These are phyloP conservation scores for Aspergillus fischeri DNA, from an alignment of 2,329 filamentous ascomycete genomes.

Conservation along the genomic window DNA sequence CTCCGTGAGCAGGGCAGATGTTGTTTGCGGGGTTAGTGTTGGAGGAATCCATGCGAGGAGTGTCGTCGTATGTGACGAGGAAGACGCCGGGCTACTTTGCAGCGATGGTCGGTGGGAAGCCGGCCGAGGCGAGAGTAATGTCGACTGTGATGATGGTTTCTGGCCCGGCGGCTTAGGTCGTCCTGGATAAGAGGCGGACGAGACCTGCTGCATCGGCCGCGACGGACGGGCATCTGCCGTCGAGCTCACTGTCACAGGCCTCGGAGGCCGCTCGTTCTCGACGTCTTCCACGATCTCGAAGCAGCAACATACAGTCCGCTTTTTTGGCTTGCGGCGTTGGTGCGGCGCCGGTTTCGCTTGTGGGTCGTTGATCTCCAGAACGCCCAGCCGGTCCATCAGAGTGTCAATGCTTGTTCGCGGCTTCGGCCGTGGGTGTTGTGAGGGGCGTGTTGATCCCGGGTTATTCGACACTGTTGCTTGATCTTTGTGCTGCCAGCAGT, in stretches of 20 bases:
- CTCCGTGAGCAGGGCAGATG: slow-evolving; percentile 70
- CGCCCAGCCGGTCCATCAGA: slow-evolving; percentile 71
- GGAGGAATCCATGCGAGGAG: slow-evolving; percentile 67
- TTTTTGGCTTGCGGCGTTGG: slow-evolving; percentile 8
- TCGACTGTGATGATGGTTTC: neutral
- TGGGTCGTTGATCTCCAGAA: slow-evolving; percentile 59
- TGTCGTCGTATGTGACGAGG: slow-evolving; percentile 38
- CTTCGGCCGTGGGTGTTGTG: slow-evolving; percentile 45
- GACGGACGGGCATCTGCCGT: slow-evolving; percentile 11
- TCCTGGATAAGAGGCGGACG: neutral
- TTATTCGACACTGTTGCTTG: slow-evolving; percentile 55
- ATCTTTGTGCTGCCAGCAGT: slow-evolving; percentile 94
- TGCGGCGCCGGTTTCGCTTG: slow-evolving; percentile 8
- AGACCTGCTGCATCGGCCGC: slow-evolving; percentile 9
- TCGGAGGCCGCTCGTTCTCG: slow-evolving; percentile 21
- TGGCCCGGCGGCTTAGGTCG: neutral
- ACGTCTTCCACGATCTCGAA: slow-evolving; percentile 27
- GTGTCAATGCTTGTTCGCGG: slow-evolving; percentile 82
- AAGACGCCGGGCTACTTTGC: neutral
- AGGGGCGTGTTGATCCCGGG: slow-evolving; percentile 28
- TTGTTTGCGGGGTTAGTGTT: slow-evolving; percentile 61
- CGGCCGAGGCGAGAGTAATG: slow-evolving; percentile 3
- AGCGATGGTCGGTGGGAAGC: neutral
- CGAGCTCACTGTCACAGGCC: slow-evolving; percentile 10
- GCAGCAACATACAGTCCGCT: slow-evolving; percentile 30